These are phyloP conservation scores for Vaccinium myrtillus DNA, from an alignment of 148 eudicot species.

Conservation along the genomic window DNA sequence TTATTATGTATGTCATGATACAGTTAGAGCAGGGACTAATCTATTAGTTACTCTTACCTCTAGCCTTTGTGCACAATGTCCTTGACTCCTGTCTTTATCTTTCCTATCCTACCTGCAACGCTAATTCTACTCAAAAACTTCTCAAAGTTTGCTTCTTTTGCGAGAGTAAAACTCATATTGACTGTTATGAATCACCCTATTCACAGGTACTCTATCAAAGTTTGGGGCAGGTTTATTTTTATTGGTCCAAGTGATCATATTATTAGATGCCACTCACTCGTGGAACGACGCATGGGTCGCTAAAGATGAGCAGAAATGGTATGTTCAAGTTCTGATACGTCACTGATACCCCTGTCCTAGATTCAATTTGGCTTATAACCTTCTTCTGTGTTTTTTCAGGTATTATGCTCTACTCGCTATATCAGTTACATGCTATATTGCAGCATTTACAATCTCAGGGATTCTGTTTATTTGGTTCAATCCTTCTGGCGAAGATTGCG, in stretches of 20 bases:
- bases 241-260: constrained; percentile 87
- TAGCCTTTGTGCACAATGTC: not conserved
- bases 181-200: constrained; percentile 7
- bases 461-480: constrained; percentile 91
- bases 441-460: constrained; percentile 70
- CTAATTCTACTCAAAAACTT: not conserved
- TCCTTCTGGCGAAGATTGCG: constrained; percentile 95
- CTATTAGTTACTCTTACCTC: not conserved
- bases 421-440: constrained; percentile 74
- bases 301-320: constrained; percentile 98
- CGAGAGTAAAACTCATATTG: not conserved
- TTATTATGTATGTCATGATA: not conserved
- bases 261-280: constrained; percentile 87
- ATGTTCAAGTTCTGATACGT: constrained; percentile 18
- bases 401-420: constrained; percentile 82
- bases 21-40: not conserved
- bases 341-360: constrained; percentile 6
- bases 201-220: constrained; percentile 73
- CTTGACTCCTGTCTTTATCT: not conserved
- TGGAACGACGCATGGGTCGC: constrained; percentile 99
- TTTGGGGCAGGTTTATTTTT: constrained; percentile 95
- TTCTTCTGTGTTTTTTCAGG: constrained; percentile 47
- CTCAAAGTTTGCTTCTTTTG: not conserved
- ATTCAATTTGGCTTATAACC: constrained; percentile 9
- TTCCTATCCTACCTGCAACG: not conserved